Evolutionary conservation across 1,139 yeast genomes (phyloP).

Genomic region (Magnusiomyces clavatus): DNA sequence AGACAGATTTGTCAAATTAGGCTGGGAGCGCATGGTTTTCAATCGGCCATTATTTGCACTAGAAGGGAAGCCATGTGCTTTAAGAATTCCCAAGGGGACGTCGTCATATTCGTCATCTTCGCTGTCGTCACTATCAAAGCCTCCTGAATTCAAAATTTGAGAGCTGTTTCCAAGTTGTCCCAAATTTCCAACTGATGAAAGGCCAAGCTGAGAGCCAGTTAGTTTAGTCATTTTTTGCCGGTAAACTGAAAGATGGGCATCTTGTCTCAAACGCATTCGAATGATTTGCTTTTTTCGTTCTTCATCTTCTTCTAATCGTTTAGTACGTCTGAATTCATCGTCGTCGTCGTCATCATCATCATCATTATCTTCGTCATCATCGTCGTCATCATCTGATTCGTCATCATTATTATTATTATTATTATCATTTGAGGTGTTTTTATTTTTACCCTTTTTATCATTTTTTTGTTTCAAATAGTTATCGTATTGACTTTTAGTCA

Average conservation of each 20-base stretch:
- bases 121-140: conserved; percentile 21
- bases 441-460: not conserved
- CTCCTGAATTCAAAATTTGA: conserved; percentile 2
- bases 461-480: conserved; percentile 5
- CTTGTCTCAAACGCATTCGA: conserved; percentile 33
- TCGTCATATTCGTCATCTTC: conserved; percentile 36
- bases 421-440: not conserved
- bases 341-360: conserved; percentile 5
- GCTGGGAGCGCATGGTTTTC: conserved; percentile 20
- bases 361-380: not conserved
- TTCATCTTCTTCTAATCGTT: conserved; percentile 21
- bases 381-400: conserved; percentile 4
- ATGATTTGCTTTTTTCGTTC: conserved; percentile 23
- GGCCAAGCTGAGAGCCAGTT: conserved; percentile 29
- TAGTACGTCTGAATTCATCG: conserved; percentile 1
- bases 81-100: conserved; percentile 35
- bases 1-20: conserved; percentile 9
- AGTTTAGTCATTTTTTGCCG: conserved; percentile 38
- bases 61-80: conserved; percentile 36
- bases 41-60: conserved; percentile 8
- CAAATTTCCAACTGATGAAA: conserved; percentile 11
- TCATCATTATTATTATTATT: conserved; percentile 4
- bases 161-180: conserved; percentile 1
- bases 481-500: conserved; percentile 16
- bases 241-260: conserved; percentile 35